Conservation (phyloP, 2,329 filamentous ascomycete genomes). For the Cytospora schulzeri region DNA sequence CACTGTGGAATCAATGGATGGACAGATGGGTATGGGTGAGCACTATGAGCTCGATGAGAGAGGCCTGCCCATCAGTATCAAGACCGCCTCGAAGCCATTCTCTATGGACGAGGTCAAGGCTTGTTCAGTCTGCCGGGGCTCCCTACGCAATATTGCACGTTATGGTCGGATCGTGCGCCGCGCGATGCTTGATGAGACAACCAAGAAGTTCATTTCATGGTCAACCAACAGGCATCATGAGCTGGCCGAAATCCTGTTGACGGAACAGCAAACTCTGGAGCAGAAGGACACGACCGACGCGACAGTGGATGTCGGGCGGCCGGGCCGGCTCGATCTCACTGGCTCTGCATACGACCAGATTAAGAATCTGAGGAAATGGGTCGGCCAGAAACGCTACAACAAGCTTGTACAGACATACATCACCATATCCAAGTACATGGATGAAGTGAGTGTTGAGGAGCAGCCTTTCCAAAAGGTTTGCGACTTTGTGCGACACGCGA, state of each 20-base stretch:
- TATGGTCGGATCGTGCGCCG: constrained; percentile 65
- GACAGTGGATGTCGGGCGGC: neutral
- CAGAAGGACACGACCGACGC: neutral
- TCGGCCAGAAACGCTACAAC: constrained; percentile 24
- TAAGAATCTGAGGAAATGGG: constrained; percentile 10
- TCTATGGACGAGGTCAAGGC: constrained; percentile 50
- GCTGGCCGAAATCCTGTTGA: constrained; percentile 41
- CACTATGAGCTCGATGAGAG: constrained; percentile 49
- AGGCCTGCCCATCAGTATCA: constrained; percentile 39
- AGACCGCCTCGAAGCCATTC: constrained; percentile 48
- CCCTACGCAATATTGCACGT: constrained; percentile 57
- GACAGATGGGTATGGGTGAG: constrained; percentile 55
- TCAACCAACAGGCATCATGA: constrained; percentile 42
- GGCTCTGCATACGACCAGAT: constrained; percentile 3
- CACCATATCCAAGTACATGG: constrained; percentile 31
- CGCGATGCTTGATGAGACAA: constrained; percentile 62
- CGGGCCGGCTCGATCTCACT: neutral
- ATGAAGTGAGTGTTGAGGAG: constrained; percentile 42
- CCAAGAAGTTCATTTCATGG: constrained; percentile 65
- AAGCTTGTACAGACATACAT: constrained; percentile 28
- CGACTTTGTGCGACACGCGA: constrained; percentile 46
- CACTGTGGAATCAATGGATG: constrained; percentile 62
- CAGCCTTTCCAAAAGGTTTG: constrained; percentile 53
- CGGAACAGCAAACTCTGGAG: constrained; percentile 34
- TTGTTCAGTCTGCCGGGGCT: constrained; percentile 63